A percentile compares a stretch with the other conserved stretches of the same genome.
These are phyloP conservation scores for Lepiota brunneoincarnata DNA, from an alignment of 768 basidiomycete genomes.

Conservation along the genomic window DNA sequence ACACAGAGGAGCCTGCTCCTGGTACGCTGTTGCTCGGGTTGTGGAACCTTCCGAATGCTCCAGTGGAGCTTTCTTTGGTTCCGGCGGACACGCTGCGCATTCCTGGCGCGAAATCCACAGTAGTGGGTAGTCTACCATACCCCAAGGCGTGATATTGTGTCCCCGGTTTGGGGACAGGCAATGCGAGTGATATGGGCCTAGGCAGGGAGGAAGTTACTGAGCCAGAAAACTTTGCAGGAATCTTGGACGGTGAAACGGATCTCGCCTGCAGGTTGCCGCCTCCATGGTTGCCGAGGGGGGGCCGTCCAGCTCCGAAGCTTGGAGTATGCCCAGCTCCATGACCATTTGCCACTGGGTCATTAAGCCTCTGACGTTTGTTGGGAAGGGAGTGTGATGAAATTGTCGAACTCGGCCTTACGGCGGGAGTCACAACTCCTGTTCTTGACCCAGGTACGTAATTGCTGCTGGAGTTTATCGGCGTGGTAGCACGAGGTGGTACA, in stretches of 20 bases:
- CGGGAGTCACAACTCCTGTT: conserved; percentile 54
- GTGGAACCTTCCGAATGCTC: conserved; percentile 18
- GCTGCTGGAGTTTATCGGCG: conserved; percentile 42
- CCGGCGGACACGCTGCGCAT: conserved; percentile 15
- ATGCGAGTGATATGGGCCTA: conserved; percentile 37
- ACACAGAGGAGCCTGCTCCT: conserved; percentile 26
- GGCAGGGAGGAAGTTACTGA: conserved; percentile 27
- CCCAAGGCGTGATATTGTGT: conserved; percentile 55
- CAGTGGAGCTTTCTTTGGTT: conserved; percentile 1
- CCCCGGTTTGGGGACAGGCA: conserved; percentile 49
- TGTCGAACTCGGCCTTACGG: conserved; percentile 53
- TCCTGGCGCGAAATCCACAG: conserved; percentile 21
- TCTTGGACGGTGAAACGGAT: conserved; percentile 47
- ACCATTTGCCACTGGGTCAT: conserved; percentile 29
- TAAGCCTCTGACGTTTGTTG: conserved; percentile 61
- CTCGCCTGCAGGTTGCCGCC: conserved; percentile 17
- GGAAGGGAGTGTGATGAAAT: conserved; percentile 48
- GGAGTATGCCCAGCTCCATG: conserved; percentile 17
- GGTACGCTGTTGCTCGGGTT: conserved; percentile 16
- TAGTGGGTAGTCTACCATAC: conserved; percentile 47
- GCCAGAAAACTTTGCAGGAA: conserved; percentile 36
- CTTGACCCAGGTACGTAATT: conserved; percentile 35
- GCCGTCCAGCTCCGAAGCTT: conserved; percentile 22
- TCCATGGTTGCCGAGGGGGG: conserved; percentile 40
- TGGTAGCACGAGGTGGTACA: conserved; percentile 60